Base-by-base conservation (phyloP, 768 basidiomycete species). In the Leccinum pellstonianum region DNA sequence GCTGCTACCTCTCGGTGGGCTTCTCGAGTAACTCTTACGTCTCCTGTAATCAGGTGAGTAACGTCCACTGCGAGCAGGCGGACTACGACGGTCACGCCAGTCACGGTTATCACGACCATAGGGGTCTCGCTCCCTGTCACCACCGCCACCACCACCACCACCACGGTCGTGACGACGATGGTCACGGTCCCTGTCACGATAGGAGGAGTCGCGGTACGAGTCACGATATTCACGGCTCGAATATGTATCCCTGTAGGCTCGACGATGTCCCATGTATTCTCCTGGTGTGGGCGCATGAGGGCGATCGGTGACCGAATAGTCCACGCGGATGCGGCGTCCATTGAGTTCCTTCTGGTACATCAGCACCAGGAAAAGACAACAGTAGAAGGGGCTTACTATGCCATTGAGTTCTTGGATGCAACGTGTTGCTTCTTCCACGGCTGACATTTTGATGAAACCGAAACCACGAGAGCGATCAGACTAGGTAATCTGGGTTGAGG, bases 401-500 rank as follows among this genome's bases (percentile, higher is more conserved):
- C 97, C 97, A 70, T 98, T 98, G 52, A 98, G 79, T 68, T 93
- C 91, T 61, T 88, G 85, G 67, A 99, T 90, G 76, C 92, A 95
- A 31, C 88, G 79, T 27, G 85, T 79, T 9, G 96, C 96, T 62
- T 97, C 96, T 59, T 94, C 92, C n/a, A 87, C 83, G 38, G 81
- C 82, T 14, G 83, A 82, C 95, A 99, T 98, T 64, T 87, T 88
- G 75, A 99, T 95, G 73, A 99, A 99, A 47, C 96, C 96, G 65
- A 99, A 99, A 11, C 96, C 97, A 62, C 96, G 91, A 55, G 96
- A 98, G 58, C 96, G 88, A 72, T 95, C 95, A 56, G 93, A 92
- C 94, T 90, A 75, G 49, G 53, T 27, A 51, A 29, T 17, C 1
- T 59, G 60, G 68, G 60, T 67, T 48, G 38, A 68, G 70, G 69